These are phyloP conservation scores for Toxicodendron radicans DNA, from an alignment of 345 rosid genomes.

Conservation along the genomic window DNA sequence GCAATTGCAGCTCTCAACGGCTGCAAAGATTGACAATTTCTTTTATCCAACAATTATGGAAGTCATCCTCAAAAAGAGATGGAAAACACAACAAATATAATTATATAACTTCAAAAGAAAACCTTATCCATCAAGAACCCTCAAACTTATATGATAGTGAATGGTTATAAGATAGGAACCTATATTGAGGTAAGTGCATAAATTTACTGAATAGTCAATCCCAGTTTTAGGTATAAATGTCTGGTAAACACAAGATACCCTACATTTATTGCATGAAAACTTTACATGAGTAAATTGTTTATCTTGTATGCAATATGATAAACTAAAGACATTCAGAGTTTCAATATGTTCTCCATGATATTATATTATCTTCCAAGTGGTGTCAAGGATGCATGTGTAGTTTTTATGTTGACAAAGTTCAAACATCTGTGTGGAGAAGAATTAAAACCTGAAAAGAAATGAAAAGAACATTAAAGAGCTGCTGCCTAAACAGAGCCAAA, in stretches of 20 bases:
- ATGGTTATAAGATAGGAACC: not conserved
- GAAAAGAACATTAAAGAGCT: not conserved
- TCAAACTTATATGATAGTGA: no score
- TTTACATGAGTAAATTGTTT: not conserved
- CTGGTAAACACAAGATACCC: not conserved
- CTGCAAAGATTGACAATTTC: conserved; percentile 43
- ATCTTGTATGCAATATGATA: not conserved
- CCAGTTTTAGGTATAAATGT: no score
- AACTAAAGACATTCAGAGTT: not conserved
- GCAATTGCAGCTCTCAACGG: conserved; percentile 79
- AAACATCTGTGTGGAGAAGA: not conserved
- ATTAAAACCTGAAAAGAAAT: not conserved
- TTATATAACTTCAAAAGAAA: no score
- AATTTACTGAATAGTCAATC: no score
- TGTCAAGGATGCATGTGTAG: not conserved
- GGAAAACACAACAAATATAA: not conserved
- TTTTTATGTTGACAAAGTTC: not conserved
- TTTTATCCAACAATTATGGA: conserved; percentile 12
- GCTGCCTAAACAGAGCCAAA: not conserved
- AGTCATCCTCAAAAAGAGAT: conserved; percentile 7
- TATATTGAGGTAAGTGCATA: not conserved
- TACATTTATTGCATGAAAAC: no score
- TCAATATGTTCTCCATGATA: not conserved
- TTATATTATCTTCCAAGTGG: not conserved
- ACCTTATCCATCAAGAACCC: not conserved